Evolutionary conservation across 306 rosid genomes (phyloP).

Genomic region (Cicer bijugum): DNA sequence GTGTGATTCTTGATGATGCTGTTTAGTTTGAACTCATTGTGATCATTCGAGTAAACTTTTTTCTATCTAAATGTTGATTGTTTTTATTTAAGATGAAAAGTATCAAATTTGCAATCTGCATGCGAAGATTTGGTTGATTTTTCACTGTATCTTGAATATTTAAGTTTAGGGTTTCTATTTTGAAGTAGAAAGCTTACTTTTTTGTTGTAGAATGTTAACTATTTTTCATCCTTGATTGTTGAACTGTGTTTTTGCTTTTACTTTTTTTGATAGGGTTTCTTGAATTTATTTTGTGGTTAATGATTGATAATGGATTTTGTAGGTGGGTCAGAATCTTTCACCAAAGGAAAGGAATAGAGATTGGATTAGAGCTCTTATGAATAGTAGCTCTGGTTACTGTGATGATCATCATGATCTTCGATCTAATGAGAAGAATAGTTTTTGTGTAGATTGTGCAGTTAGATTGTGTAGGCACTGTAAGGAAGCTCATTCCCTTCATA

Average conservation of each 20-base stretch:
- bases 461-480: conserved; percentile 79
- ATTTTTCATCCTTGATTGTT: conserved; percentile 42
- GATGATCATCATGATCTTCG: conserved; percentile 65
- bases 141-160: conserved; percentile 18
- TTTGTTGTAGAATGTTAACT: conserved; percentile 14
- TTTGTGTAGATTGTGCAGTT: conserved; percentile 76
- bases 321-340: conserved; percentile 59
- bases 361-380: conserved; percentile 74
- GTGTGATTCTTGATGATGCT: conserved; percentile 34
- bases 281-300: conserved; percentile 35
- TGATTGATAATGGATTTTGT: conserved; percentile 40
- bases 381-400: conserved; percentile 70
- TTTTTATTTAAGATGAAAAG: neutral
- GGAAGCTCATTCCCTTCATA: conserved; percentile 70
- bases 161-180: conserved; percentile 11
- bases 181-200: conserved; percentile 36
- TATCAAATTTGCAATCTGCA: conserved; percentile 26
- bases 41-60: conserved; percentile 26
- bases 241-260: conserved; percentile 29
- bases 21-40: conserved; percentile 11
- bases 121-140: conserved; percentile 40
- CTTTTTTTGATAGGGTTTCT: conserved; percentile 30
- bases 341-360: conserved; percentile 54
- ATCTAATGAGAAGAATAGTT: conserved; percentile 74
- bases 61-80: neutral